A percentile compares a stretch with the other conserved stretches of the same genome.
Evolutionary conservation across 805 yeast species (phyloP).

Genomic region (Zygotorulaspora florentina): DNA sequence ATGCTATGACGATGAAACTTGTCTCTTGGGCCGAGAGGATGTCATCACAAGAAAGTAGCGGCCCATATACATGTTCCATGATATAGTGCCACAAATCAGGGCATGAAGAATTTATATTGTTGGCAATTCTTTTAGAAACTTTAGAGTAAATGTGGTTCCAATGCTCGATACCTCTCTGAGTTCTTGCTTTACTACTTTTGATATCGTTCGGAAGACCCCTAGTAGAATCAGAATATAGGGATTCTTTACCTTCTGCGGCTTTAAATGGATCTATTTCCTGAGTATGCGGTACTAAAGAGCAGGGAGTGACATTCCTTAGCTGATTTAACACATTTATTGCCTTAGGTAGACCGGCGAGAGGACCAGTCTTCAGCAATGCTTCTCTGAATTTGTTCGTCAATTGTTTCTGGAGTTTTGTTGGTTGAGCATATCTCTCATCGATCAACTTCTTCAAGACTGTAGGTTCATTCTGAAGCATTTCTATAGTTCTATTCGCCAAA

Average conservation of each 20-base stretch:
- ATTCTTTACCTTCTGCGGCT: slow-evolving; percentile 22
- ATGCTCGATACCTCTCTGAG: slow-evolving; percentile 53
- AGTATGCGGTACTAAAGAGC: slow-evolving; percentile 29
- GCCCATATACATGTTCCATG: slow-evolving; percentile 68
- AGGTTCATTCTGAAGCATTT: slow-evolving; percentile 11
- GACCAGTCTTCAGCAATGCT: slow-evolving; percentile 70
- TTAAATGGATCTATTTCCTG: slow-evolving; percentile 24
- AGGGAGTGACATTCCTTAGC: slow-evolving; percentile 63
- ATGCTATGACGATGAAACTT: slow-evolving; percentile 68
- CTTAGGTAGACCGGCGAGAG: slow-evolving; percentile 79
- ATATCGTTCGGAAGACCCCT: slow-evolving; percentile 9
- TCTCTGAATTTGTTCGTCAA: slow-evolving; percentile 63
- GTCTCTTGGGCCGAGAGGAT: slow-evolving; percentile 66
- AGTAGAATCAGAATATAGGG: slow-evolving; percentile 12
- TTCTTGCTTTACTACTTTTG: slow-evolving; percentile 10
- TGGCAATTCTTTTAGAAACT: slow-evolving; percentile 60
- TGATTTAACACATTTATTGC: slow-evolving; percentile 73
- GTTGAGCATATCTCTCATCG: slow-evolving; percentile 20
- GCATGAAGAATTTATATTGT: slow-evolving; percentile 67
- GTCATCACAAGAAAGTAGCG: slow-evolving; percentile 64
- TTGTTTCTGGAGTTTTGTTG: slow-evolving; percentile 20
- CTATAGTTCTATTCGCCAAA: slow-evolving; percentile 24
- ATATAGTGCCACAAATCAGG: slow-evolving; percentile 82
- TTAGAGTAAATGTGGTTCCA: slow-evolving; percentile 78
- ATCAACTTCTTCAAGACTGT: slow-evolving; percentile 7